Conservation (phyloP, 148 eudicot species). For the Drosera capensis region DNA sequence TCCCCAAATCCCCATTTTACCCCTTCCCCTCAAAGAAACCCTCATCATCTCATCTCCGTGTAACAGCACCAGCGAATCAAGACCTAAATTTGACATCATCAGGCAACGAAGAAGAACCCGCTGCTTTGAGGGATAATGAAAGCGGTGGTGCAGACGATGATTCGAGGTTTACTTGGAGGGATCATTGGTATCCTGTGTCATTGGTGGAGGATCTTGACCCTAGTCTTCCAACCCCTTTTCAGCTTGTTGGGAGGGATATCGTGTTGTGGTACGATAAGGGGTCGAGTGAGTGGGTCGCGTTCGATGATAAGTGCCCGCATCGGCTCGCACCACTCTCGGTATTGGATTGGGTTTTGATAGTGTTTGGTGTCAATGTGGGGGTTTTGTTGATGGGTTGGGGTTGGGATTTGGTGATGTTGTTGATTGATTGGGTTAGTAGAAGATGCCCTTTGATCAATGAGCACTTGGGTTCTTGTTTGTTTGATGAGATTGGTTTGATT, state of each 20-base stretch:
- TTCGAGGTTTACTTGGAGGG: conserved; percentile 71
- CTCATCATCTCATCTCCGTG: too few species aligned
- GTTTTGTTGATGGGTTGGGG: conserved; percentile 1
- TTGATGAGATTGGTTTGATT: too few species aligned
- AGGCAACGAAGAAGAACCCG: conserved; percentile 5
- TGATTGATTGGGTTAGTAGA: too few species aligned
- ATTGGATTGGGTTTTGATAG: conserved; percentile 4
- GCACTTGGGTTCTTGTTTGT: too few species aligned
- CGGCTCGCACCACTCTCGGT: conserved; percentile 95
- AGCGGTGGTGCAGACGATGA: conserved; percentile 18
- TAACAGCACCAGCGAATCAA: too few species aligned
- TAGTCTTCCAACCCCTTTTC: conserved; percentile 56
- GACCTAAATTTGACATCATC: conserved; percentile 5
- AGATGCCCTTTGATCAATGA: not conserved
- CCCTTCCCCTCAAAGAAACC: too few species aligned
- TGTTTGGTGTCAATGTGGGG: not conserved
- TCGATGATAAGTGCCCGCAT: conserved; percentile 91
- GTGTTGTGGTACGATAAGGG: conserved; percentile 66
- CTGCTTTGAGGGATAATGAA: conserved; percentile 4
- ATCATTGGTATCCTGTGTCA: conserved; percentile 94
- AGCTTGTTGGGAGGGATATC: conserved; percentile 74
- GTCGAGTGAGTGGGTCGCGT: conserved; percentile 53
- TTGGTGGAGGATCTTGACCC: conserved; percentile 70
- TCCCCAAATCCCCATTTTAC: too few species aligned
- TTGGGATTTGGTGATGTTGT: not conserved